Evolutionary conservation across 768 basidiomycete genomes (phyloP).

Genomic region (Cystofilobasidium capitatum): DNA sequence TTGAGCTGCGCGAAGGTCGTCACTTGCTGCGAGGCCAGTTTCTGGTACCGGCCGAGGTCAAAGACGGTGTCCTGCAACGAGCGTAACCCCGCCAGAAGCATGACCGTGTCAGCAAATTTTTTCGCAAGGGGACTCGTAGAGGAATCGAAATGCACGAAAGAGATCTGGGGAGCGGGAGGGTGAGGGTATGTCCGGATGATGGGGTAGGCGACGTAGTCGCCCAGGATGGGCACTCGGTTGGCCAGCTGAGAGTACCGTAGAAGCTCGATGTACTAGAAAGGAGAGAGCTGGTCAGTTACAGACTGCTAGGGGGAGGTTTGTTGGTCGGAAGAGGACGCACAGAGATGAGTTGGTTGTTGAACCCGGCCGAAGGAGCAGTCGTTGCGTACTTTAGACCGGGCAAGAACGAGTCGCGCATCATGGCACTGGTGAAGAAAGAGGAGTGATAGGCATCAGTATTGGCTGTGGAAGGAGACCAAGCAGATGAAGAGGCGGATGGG

Average conservation of each 20-base stretch:
- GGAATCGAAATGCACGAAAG: background rate
- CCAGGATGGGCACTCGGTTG: background rate
- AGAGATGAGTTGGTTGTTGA: background rate
- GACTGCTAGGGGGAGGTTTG: too few relatives aligned
- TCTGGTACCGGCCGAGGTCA: background rate
- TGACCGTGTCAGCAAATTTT: too few relatives aligned
- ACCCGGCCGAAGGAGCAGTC: background rate
- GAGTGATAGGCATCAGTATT: too few relatives aligned
- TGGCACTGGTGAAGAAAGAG: too few relatives aligned
- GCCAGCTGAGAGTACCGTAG: background rate
- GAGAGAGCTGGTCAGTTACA: too few relatives aligned
- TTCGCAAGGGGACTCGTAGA: too few relatives aligned
- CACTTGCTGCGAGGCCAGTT: background rate
- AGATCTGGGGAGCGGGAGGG: background rate
- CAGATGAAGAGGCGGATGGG: too few relatives aligned
- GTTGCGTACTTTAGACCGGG: background rate
- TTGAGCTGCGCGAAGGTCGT: background rate
- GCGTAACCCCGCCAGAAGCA: too few relatives aligned
- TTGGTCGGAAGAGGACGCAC: too few relatives aligned
- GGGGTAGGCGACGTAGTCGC: background rate
- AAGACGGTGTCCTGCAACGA: constrained; percentile 1
- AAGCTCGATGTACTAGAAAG: background rate
- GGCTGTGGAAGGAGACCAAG: too few relatives aligned
- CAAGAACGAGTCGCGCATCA: too few relatives aligned
- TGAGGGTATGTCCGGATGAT: background rate